Percentiles rank a stretch among this genome's conserved stretches.
phyloP scores from a whole-genome alignment of 192 early-diverging fungal species.

The Backusella westeae region DNA sequence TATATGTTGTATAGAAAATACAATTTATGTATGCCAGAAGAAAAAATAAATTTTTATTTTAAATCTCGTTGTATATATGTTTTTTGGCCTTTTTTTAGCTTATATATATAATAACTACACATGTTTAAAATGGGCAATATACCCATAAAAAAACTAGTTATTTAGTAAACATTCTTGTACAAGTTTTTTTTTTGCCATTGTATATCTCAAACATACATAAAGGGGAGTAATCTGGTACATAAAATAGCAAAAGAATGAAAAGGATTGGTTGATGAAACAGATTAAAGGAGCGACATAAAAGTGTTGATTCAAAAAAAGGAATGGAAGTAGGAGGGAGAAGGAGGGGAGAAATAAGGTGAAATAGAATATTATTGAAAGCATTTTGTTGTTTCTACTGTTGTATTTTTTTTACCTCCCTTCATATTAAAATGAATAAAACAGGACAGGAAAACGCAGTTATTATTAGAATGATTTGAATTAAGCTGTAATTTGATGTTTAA shows the following conservation, averaged over 20 bases:
- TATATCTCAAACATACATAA: constrained; percentile 1
- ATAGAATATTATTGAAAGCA: not conserved
- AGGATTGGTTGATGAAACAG: not conserved
- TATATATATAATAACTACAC: not conserved
- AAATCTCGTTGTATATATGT: not conserved
- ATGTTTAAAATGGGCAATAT: not conserved
- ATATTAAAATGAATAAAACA: not conserved
- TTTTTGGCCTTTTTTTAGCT: not conserved
- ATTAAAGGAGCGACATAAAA: not conserved
- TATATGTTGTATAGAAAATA: no score
- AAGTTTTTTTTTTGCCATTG: not conserved
- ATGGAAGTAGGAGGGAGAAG: not conserved
- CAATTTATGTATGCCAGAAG: not conserved
- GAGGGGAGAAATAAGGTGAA: not conserved
- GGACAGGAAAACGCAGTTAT: not conserved
- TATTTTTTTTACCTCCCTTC: not conserved
- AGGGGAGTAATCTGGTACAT: not conserved
- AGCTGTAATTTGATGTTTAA: constrained; percentile 2
- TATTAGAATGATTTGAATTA: not conserved
- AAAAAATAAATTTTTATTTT: not conserved
- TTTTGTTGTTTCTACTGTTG: not conserved
- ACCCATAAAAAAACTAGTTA: not conserved
- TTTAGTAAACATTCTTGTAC: constrained; percentile 3
- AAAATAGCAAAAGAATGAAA: not conserved
- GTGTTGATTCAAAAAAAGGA: not conserved